These are phyloP conservation scores for Cryptococcus sp. DNA, from an alignment of 1,284 basidiomycete genomes.

Conservation along the genomic window DNA sequence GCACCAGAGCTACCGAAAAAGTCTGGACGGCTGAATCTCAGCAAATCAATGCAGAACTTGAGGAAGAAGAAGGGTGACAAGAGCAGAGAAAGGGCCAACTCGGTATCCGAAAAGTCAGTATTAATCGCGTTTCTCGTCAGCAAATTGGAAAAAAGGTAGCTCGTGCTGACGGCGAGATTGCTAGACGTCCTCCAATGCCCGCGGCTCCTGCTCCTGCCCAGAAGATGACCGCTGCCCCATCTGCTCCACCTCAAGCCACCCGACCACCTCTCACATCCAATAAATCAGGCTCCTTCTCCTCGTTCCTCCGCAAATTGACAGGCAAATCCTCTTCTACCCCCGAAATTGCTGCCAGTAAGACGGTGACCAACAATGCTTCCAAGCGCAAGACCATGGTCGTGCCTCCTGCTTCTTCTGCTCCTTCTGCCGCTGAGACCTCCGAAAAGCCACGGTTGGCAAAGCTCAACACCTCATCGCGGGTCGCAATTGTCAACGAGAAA, in stretches of 20 bases:
- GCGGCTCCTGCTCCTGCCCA: constrained; percentile 4
- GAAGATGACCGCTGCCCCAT: constrained; percentile 2
- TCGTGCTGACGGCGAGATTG: neutral
- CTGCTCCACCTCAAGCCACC: constrained; percentile 1
- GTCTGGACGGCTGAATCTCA: constrained; percentile 12
- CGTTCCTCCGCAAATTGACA: constrained; percentile 35
- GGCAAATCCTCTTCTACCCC: constrained; percentile 21
- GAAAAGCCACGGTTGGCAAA: constrained; percentile 7
- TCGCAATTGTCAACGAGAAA: neutral
- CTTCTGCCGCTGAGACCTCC: neutral
- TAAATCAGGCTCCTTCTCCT: constrained; percentile 25
- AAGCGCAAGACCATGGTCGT: constrained; percentile 3
- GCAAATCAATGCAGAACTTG: constrained; percentile 23
- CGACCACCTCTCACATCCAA: constrained; percentile 10
- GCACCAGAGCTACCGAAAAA: constrained; percentile 8
- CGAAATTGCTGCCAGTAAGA: constrained; percentile 3
- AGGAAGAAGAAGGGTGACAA: constrained; percentile 16
- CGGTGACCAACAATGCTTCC: constrained; percentile 3
- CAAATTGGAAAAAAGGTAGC: neutral
- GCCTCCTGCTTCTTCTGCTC: neutral
- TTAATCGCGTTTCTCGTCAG: neutral
- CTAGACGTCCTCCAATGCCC: constrained; percentile 7
- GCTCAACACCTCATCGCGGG: constrained; percentile 4
- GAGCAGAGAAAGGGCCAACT: constrained; percentile 11
- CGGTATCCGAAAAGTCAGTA: constrained; percentile 16